Evolutionary conservation across 2,329 filamentous ascomycete genomes (phyloP), one percentile per base, ranked within the genome.

Genomic region (Verticillium zaregamsianum): DNA sequence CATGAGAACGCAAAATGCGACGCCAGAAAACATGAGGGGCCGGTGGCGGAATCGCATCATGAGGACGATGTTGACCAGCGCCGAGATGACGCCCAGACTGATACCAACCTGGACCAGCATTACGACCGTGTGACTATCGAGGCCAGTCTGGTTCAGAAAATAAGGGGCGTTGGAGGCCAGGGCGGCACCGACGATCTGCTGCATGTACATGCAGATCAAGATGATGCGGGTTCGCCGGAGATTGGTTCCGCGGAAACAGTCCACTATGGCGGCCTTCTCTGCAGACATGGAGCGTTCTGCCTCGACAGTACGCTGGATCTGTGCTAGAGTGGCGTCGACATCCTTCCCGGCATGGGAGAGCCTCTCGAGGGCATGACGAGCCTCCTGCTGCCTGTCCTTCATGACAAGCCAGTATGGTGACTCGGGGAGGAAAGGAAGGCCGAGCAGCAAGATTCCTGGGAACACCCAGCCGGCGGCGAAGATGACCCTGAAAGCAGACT

Each of bases 351-450:
- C 17, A 20, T 32, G 32, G 2, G 45, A 57, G 15, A 64, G 60
- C 23, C 57, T 57, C n/a, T 25, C 28, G 14, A 64, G 57, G 5
- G 75, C 65, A n/a, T 63, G 57, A 65, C 74, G 60, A 9, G 75
- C 74, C n/a, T 72, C 66, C 2, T 74, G 72, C 5, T 72, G 65
- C 2, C 66, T 64, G 11, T 67, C 67, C 57, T 74, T 76, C 3
- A 76, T 71, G 2, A 80, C 67, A 14, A 81, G 68, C 66, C 74
- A 79, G 2, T 74, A 70, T 0, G 79, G 79, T 32, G 73, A 77
- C 59, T 82, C 79, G 0, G 79, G 79, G 17, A 80, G 68, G 32
- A 79, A 59, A 39, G 75, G 65, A 15, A 65, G 37, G 23, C 60
- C 60, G 33, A 66, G 9, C 37, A 65, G 55, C 17, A 65, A 31